phyloP scores from a whole-genome alignment of 768 basidiomycete species.

The Fibroporia radiculosa region DNA sequence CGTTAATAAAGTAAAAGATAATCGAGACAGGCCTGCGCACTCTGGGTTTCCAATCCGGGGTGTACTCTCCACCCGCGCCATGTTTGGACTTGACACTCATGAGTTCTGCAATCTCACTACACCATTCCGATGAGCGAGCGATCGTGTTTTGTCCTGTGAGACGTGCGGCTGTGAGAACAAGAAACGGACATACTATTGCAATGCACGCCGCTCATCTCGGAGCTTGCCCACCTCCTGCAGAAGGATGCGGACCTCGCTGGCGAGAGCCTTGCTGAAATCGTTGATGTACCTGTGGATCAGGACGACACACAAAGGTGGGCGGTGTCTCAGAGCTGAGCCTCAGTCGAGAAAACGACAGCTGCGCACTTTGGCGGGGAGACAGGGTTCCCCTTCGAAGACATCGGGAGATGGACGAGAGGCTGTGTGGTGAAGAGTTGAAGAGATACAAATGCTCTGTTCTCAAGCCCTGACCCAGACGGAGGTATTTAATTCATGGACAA shows the following conservation, averaged over 20 bases:
- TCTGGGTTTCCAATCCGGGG: conserved; percentile 64
- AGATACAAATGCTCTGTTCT: too few species aligned
- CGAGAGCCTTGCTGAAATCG: conserved; percentile 57
- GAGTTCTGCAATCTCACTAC: conserved; percentile 77
- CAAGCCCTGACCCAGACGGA: too few species aligned
- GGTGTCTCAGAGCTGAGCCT: not conserved
- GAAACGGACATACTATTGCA: conserved; percentile 41
- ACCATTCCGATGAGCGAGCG: not conserved
- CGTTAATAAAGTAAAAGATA: not conserved
- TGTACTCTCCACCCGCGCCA: conserved; percentile 71
- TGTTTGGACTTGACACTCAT: conserved; percentile 81
- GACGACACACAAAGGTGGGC: not conserved
- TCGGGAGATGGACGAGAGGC: not conserved
- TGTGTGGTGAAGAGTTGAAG: too few species aligned
- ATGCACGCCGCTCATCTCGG: conserved; percentile 47
- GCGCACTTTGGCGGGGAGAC: conserved; percentile 3
- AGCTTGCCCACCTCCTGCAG: conserved; percentile 55
- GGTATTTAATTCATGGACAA: too few species aligned
- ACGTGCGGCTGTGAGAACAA: not conserved
- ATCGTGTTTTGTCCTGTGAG: not conserved
- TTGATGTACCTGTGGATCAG: conserved; percentile 38
- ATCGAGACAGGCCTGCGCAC: conserved; percentile 27
- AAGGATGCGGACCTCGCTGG: conserved; percentile 53
- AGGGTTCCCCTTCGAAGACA: not conserved
- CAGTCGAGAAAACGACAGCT: not conserved